Base-by-base conservation (phyloP, 768 basidiomycete species). In the Leccinum variicolor region DNA sequence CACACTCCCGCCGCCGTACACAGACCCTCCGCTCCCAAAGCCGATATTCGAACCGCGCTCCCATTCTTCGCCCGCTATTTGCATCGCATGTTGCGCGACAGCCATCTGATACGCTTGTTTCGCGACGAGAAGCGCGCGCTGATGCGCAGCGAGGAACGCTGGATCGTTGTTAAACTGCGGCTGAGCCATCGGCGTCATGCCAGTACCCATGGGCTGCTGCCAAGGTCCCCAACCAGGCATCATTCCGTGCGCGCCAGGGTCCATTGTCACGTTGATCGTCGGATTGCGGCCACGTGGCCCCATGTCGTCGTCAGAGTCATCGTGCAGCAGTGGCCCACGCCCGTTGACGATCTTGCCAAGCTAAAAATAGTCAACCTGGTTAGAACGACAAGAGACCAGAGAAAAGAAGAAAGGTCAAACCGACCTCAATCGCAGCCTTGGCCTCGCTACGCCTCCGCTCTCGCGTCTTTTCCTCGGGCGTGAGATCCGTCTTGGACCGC, bases 71-170 rank as follows among this genome's bases (percentile, higher is more conserved):
- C 82, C 90, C n/a, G 92, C 92, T 8, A 86, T 84, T 8, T 85
- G 87, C 82, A 93, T 87, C 5, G 92, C 92, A 62, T 94, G 92
- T 71, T 92, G 92, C 6, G 92, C 92, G 45, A 94, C 88, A 3
- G 92, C 89, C 77, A 89, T 84, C 72, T 94, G 92, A 67, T 92
- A 94, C 4, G 92, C 85, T 71, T 94, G 92, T 71, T 94, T 94
- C 53, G 92, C 92, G 55, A 79, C 74, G 75, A 91, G 75, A 83
- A 94, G 90, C 3, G 92, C 92, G 57, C 91, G 90, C 69, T 94
- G 92, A 69, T 94, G 92, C 17, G 90, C 91, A 5, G 79, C 84
- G 29, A 90, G 61, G 69, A 83, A 84, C 19, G 69, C 71, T 17
- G 85, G 83, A 62, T 91, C 87, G 7, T 78, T 67, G 58, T 74